Conservation (phyloP, 2,329 filamentous ascomycete genomes). For the Tolypocladium ovalisporum region DNA sequence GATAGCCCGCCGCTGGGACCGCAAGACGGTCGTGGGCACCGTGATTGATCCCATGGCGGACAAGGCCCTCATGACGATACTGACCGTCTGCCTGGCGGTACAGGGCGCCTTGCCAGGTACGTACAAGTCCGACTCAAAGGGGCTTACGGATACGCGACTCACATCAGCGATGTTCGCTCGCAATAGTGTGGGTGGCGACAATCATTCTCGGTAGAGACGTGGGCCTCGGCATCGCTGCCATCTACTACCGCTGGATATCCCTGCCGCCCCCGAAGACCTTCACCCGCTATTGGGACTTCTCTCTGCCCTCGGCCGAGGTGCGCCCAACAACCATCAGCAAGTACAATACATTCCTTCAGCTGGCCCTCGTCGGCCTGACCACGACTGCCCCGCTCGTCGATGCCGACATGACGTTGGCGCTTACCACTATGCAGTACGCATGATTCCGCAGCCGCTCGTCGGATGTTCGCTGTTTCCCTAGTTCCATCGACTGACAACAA, state of each 20-base stretch:
- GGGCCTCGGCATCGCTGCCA: slow-evolving; percentile 70
- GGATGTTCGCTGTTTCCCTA: not conserved
- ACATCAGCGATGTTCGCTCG: not conserved
- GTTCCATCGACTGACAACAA: not conserved
- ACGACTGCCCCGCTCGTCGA: slow-evolving; percentile 68
- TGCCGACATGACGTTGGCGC: slow-evolving; percentile 40
- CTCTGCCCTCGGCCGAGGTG: slow-evolving; percentile 76
- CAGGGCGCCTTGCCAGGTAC: slow-evolving; percentile 72
- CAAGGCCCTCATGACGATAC: slow-evolving; percentile 88
- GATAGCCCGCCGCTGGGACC: slow-evolving; percentile 79
- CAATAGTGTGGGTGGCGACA: slow-evolving; percentile 68
- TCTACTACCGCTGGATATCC: slow-evolving; percentile 94
- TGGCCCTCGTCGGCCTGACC: slow-evolving; percentile 75
- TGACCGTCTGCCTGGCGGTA: slow-evolving; percentile 74
- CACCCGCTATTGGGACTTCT: slow-evolving; percentile 92
- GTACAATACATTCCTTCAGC: slow-evolving; percentile 86
- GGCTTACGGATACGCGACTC: not conserved
- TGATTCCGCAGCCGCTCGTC: not conserved
- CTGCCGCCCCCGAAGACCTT: slow-evolving; percentile 91
- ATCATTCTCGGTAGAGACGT: slow-evolving; percentile 86
- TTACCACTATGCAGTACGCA: slow-evolving; percentile 55
- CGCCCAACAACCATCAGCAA: slow-evolving; percentile 77
- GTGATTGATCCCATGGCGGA: slow-evolving; percentile 96
- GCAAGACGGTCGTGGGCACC: slow-evolving; percentile 87
- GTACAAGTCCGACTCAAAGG: slow-evolving; percentile 15